A percentile compares a stretch with the other conserved stretches of the same genome.
Evolutionary conservation across 441 rosid species (phyloP).

Genomic region (Mallotus japonicus): DNA sequence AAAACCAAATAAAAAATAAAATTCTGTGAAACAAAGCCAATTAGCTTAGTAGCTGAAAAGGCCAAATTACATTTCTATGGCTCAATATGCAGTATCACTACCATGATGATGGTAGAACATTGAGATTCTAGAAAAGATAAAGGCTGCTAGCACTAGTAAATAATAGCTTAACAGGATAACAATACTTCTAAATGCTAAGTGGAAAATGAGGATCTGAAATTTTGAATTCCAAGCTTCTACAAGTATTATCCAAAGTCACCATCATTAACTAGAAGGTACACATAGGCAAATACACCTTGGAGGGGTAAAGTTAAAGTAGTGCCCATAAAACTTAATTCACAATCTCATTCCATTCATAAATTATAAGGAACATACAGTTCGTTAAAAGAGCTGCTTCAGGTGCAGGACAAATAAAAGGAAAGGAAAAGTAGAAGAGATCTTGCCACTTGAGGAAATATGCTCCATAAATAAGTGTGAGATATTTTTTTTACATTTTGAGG

Average conservation of each 20-base stretch:
- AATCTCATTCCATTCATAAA: neutral
- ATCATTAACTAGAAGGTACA: too few species aligned
- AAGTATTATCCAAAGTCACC: neutral
- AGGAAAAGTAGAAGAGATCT: neutral
- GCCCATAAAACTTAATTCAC: neutral
- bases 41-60: neutral
- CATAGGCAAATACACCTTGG: too few species aligned
- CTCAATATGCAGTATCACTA: neutral
- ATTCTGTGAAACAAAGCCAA: slow-evolving; percentile 6
- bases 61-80: neutral
- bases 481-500: too few species aligned
- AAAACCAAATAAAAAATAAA: neutral
- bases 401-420: neutral
- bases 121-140: neutral
- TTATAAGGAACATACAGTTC: too few species aligned
- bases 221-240: neutral
- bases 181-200: neutral
- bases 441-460: neutral
- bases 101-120: slow-evolving; percentile 4
- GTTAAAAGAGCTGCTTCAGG: neutral
- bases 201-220: neutral
- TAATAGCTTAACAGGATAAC: neutral
- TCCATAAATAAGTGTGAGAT: neutral
- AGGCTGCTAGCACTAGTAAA: neutral
- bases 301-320: neutral